These are phyloP conservation scores for Persicaria maculosa DNA, from an alignment of 148 eudicot genomes.

Conservation along the genomic window DNA sequence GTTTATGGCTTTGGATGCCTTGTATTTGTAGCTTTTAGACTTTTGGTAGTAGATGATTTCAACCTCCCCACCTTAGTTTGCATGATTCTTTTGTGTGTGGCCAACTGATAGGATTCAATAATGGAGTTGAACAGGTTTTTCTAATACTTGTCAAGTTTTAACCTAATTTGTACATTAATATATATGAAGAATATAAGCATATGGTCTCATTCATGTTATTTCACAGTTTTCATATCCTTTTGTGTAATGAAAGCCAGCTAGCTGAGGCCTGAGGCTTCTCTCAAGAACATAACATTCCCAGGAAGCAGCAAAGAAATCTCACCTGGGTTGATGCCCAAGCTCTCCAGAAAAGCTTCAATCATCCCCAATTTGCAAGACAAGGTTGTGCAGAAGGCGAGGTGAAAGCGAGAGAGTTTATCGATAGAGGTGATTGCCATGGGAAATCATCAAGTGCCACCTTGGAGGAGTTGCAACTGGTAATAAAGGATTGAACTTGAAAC, in stretches of 20 bases:
- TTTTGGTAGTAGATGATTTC: not conserved
- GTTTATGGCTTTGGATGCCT: not conserved
- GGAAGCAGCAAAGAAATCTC: slow-evolving; percentile 31
- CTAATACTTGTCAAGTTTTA: not conserved
- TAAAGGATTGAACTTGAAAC: too few relatives aligned
- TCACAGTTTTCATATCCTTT: too few relatives aligned
- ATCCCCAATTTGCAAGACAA: slow-evolving; percentile 16
- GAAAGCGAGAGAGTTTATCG: slow-evolving; percentile 2
- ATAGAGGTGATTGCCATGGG: too few relatives aligned
- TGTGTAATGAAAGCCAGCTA: too few relatives aligned
- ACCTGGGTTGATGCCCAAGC: slow-evolving; percentile 39
- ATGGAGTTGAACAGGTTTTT: slow-evolving; percentile 4
- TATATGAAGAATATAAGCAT: not conserved
- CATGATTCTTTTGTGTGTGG: slow-evolving; percentile 11
- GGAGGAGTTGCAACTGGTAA: too few relatives aligned
- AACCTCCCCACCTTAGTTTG: not conserved
- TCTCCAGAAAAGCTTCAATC: slow-evolving; percentile 56
- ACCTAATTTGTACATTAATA: slow-evolving; percentile 1
- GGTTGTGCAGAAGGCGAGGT: slow-evolving; percentile 21
- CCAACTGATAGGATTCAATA: slow-evolving; percentile 10
- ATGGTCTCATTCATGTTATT: too few relatives aligned
- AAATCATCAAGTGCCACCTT: too few relatives aligned
- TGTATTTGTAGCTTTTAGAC: slow-evolving; percentile 3
- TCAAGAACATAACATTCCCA: slow-evolving; percentile 32
- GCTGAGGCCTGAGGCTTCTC: too few relatives aligned